Conservation (phyloP, 257 asterid species). For the Solanum sejunctum region DNA sequence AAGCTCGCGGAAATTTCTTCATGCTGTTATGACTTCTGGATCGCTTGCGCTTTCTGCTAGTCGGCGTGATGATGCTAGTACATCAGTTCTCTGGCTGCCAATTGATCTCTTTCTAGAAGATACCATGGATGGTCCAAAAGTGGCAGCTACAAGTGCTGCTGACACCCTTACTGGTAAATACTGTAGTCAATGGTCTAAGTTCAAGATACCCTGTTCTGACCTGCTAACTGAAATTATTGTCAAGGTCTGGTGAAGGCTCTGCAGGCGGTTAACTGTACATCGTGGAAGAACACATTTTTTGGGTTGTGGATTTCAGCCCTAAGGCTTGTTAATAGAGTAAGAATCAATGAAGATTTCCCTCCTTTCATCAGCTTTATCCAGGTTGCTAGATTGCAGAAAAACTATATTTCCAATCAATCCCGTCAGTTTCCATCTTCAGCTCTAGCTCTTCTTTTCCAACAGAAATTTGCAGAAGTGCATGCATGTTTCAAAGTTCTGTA, state of each 20-base stretch:
- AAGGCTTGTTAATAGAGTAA: conserved; percentile 93
- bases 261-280: conserved; percentile 63
- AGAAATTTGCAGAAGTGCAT: not conserved
- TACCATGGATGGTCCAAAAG: conserved; percentile 70
- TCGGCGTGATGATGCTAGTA: conserved; percentile 40
- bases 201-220: not conserved
- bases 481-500: not conserved
- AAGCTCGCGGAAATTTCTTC: conserved; percentile 51
- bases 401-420: not conserved
- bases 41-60: conserved; percentile 45
- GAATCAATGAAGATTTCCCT: not conserved
- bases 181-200: not conserved
- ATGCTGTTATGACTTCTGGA: conserved; percentile 48
- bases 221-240: conserved; percentile 6
- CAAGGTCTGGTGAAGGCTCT: conserved; percentile 88
- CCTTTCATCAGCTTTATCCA: not conserved
- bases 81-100: conserved; percentile 88
- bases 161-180: conserved; percentile 64
- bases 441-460: not conserved
- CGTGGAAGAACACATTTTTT: conserved; percentile 95
- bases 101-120: conserved; percentile 90
- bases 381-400: not conserved
- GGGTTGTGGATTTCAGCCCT: conserved; percentile 89
- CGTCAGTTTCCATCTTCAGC: not conserved
- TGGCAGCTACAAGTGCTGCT: conserved; percentile 66